phyloP scores from a whole-genome alignment of 371 early-diverging fungal genomes.

The Apophysomyces ossiformis region DNA sequence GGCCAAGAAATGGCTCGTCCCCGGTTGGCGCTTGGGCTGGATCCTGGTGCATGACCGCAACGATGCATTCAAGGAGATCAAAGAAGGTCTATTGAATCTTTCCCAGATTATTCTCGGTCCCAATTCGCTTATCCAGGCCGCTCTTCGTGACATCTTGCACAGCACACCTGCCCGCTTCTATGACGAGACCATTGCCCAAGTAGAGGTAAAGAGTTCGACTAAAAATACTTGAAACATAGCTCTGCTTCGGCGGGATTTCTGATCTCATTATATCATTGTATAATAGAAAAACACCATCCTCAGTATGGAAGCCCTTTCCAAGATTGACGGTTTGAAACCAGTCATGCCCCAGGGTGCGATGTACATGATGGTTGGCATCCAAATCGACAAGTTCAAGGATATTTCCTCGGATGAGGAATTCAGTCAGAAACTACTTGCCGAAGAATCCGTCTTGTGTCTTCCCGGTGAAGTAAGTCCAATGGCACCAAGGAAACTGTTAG shows the following conservation, averaged over 20 bases:
- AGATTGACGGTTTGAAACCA: conserved; percentile 77
- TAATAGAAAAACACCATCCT: conserved; percentile 69
- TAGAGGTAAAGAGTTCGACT: conserved; percentile 49
- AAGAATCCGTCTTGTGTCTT: conserved; percentile 85
- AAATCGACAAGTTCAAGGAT: conserved; percentile 73
- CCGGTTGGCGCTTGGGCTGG: conserved; percentile 95
- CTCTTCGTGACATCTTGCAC: conserved; percentile 80
- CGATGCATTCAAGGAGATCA: conserved; percentile 60
- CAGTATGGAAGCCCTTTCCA: conserved; percentile 60
- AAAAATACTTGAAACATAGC: no score
- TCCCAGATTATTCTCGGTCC: conserved; percentile 84
- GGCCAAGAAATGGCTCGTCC: conserved; percentile 91
- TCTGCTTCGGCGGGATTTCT: not conserved
- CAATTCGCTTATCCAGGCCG: conserved; percentile 79
- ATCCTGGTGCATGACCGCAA: conserved; percentile 81
- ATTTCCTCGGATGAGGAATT: conserved; percentile 82
- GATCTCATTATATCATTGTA: not conserved
- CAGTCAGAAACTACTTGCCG: conserved; percentile 79
- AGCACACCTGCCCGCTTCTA: conserved; percentile 73
- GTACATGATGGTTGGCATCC: conserved; percentile 91
- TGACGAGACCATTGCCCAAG: conserved; percentile 67
- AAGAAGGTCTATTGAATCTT: conserved; percentile 71
- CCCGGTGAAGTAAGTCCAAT: conserved; percentile 73
- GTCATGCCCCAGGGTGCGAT: conserved; percentile 92
- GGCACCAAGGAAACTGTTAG: conserved; percentile 4